A percentile compares a stretch with the other conserved stretches of the same genome.
phyloP scores from a whole-genome alignment of 495 filamentous ascomycete species.

The Viridothelium virens region DNA sequence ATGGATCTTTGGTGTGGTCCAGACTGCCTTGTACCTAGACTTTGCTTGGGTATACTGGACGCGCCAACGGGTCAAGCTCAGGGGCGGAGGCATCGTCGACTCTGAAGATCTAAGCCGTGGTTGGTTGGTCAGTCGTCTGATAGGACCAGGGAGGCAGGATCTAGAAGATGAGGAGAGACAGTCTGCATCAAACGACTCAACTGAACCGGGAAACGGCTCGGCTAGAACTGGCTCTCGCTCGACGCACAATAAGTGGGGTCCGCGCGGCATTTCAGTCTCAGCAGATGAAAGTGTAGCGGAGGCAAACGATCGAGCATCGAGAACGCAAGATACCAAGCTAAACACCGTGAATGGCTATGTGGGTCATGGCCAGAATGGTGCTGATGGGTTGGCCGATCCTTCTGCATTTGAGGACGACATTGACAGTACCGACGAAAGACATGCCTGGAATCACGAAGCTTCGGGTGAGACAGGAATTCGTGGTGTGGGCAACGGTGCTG shows the following conservation, averaged over 20 bases:
- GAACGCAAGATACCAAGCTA: not conserved
- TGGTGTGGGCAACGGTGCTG: constrained; percentile 2
- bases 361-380: constrained; percentile 5
- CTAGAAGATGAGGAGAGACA: constrained; percentile 18
- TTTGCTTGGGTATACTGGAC: constrained; percentile 97
- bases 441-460: not conserved
- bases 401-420: constrained; percentile 8
- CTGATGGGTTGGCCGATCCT: not conserved
- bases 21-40: constrained; percentile 86
- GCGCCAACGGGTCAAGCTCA: constrained; percentile 86
- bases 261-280: constrained; percentile 27
- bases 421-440: not conserved
- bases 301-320: constrained; percentile 11
- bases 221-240: constrained; percentile 1
- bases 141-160: constrained; percentile 28
- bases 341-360: not conserved
- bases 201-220: constrained; percentile 19
- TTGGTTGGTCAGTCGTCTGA: constrained; percentile 56
- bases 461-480: constrained; percentile 8
- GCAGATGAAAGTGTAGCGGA: constrained; percentile 26
- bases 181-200: constrained; percentile 10
- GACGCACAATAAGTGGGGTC: constrained; percentile 23
- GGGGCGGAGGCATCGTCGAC: constrained; percentile 87
- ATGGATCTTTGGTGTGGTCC: constrained; percentile 77
- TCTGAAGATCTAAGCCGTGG: constrained; percentile 77